These are phyloP conservation scores for Nothomitra cinnamomea DNA, from an alignment of 2,329 filamentous ascomycete genomes.

Conservation along the genomic window DNA sequence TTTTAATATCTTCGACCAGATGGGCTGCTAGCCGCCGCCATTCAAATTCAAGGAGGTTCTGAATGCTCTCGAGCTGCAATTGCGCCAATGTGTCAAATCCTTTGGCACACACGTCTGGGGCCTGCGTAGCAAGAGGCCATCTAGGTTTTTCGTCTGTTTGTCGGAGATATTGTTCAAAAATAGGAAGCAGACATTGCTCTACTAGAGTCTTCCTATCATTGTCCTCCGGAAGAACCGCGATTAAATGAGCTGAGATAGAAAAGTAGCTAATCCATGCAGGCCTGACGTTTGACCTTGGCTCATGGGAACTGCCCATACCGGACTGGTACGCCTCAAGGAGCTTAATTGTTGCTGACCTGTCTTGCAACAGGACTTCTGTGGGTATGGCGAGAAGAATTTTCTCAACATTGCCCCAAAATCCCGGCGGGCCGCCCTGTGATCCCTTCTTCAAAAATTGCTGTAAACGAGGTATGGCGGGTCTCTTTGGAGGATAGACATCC, in stretches of 20 bases:
- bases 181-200: conserved; percentile 30
- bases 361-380: conserved; percentile 33
- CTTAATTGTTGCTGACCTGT: conserved; percentile 36
- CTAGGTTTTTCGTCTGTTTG: conserved; percentile 26
- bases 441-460: conserved; percentile 63
- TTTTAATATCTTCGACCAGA: conserved; percentile 50
- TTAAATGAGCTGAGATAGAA: conserved; percentile 38
- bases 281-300: conserved; percentile 49
- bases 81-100: conserved; percentile 23
- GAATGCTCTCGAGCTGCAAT: conserved; percentile 25
- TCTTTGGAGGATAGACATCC: conserved; percentile 40
- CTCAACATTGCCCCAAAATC: conserved; percentile 56
- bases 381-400: conserved; percentile 43
- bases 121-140: conserved; percentile 30
- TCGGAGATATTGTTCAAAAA: conserved; percentile 35
- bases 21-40: conserved; percentile 46
- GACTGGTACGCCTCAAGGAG: conserved; percentile 51
- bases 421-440: conserved; percentile 56
- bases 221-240: conserved; percentile 27
- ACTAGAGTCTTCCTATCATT: conserved; percentile 31
- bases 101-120: conserved; percentile 21
- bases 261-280: conserved; percentile 65
- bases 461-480: conserved; percentile 38
- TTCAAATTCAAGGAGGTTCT: conserved; percentile 33
- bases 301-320: conserved; percentile 58